phyloP scores from a whole-genome alignment of 148 eudicot genomes.

The Camellia sinensis region DNA sequence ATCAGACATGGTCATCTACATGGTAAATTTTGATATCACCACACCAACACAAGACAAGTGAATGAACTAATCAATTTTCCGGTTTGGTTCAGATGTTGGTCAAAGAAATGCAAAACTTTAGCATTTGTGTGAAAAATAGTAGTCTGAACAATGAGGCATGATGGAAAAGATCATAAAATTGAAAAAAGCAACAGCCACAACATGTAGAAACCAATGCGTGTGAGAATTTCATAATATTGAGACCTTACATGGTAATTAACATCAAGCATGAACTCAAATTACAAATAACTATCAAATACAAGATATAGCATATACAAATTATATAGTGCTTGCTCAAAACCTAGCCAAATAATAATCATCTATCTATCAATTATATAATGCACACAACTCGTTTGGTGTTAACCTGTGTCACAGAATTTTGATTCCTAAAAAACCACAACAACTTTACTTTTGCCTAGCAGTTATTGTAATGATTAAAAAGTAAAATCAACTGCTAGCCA shows the following conservation, averaged over 20 bases:
- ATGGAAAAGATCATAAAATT: background rate
- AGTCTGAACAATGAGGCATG: background rate
- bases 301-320: too few species aligned
- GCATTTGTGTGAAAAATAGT: background rate
- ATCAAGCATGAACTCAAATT: slow-evolving; percentile 18
- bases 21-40: background rate
- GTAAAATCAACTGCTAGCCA: too few species aligned
- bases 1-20: background rate
- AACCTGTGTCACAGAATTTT: too few species aligned
- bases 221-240: background rate
- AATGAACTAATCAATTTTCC: background rate
- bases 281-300: too few species aligned
- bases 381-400: too few species aligned
- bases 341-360: too few species aligned
- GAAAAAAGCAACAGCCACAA: background rate
- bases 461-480: too few species aligned
- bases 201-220: background rate
- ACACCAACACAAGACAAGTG: background rate
- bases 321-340: too few species aligned
- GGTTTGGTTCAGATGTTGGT: background rate
- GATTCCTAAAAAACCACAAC: too few species aligned
- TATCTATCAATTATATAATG: too few species aligned
- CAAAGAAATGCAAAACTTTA: background rate
- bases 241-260: slow-evolving; percentile 9
- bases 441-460: too few species aligned